Conservation (phyloP, 2,329 filamentous ascomycete species). For the Fusarium sp. region DNA sequence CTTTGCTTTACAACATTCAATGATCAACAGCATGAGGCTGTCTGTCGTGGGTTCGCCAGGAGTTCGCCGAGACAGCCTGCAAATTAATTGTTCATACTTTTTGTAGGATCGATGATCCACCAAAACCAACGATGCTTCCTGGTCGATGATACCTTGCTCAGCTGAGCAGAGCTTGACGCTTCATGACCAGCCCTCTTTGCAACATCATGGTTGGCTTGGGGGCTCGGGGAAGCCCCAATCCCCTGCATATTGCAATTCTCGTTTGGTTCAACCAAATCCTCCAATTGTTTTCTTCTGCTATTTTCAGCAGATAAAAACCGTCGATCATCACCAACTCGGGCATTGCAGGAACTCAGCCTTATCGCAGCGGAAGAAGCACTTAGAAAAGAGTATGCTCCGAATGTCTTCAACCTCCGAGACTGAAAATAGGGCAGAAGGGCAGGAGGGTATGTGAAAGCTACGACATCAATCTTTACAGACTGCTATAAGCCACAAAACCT, state of each 20-base stretch:
- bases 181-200: neutral
- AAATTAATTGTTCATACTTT: slow-evolving; percentile 1
- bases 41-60: neutral
- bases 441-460: neutral
- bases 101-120: slow-evolving; percentile 5
- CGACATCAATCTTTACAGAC: neutral
- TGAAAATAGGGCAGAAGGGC: neutral
- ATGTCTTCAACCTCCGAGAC: neutral
- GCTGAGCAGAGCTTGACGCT: slow-evolving; percentile 24
- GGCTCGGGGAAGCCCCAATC: slow-evolving; percentile 2
- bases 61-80: neutral
- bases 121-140: slow-evolving; percentile 13
- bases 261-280: slow-evolving; percentile 4
- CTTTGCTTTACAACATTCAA: neutral
- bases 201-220: slow-evolving; percentile 26
- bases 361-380: slow-evolving; percentile 11
- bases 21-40: neutral
- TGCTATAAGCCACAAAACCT: slow-evolving; percentile 28
- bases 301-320: slow-evolving; percentile 37
- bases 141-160: slow-evolving; percentile 16
- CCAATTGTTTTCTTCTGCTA: slow-evolving; percentile 21
- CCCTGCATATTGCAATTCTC: slow-evolving; percentile 35
- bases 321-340: slow-evolving; percentile 35
- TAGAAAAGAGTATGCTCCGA: slow-evolving; percentile 6
- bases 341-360: slow-evolving; percentile 36